Base-by-base conservation (phyloP, 2,329 filamentous ascomycete species). In the Fusarium sp. region DNA sequence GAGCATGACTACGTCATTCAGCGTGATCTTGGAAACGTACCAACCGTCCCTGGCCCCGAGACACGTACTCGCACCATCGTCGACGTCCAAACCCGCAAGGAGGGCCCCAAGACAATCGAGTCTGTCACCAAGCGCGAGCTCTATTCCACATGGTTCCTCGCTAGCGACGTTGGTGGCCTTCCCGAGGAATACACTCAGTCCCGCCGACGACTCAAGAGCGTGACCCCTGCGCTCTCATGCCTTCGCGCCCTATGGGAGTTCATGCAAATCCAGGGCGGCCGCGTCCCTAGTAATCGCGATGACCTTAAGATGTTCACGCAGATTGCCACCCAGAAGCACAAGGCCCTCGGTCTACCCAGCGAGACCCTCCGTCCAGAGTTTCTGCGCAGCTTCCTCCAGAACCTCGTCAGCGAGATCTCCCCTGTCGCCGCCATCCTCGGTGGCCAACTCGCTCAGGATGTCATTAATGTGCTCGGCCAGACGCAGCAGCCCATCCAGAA, bases 401-500 rank as follows among this genome's bases (percentile, higher is more conserved):
- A 97, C 76, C 87, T 98, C 7, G 93, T 92, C 65, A 91, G 91
- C 78, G 96, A 98, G 84, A 86, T 98, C 43, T 92, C 94, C 14
- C 95, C 97, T 9, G 94, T 97, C 10, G 92, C 94, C 0, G 95
- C 97, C 2, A 94, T 98, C 68, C 86, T 99, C 13, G 97, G 97
- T 58, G 97, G 95, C 11, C 92, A 95, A 82, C 88, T 99, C 18
- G 95, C 96, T 1, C 97, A 99, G 84, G 97, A 99, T 81, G 95
- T 98, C 61, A 98, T 99, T 84, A 98, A 98, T 79, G 95, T 98
- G 35, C 89, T 98, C 7, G 95, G 95, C 58, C 92, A 94, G 81
- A 92, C 93, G 45, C 95, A 98, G 84, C 97, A 98, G 83, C 97
- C 97, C 1, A 93, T 99, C 48, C 97, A 99, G 85, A 99, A 99